phyloP scores from a whole-genome alignment of 2,329 filamentous ascomycete genomes.

The Pseudocercospora macadamiae region DNA sequence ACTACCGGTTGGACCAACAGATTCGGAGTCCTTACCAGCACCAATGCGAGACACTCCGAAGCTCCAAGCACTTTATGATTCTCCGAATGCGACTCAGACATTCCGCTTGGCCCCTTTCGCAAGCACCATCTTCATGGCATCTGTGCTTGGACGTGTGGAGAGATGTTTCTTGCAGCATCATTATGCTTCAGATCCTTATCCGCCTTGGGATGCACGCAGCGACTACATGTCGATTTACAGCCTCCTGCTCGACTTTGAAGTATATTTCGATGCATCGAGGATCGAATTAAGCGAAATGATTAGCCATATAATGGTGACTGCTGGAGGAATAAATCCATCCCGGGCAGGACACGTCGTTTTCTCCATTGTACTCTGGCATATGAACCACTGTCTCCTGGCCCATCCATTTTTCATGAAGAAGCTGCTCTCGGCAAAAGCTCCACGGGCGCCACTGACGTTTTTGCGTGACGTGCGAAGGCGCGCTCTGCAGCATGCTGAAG shows the following conservation, averaged over 20 bases:
- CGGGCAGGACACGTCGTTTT: neutral
- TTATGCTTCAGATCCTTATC: neutral
- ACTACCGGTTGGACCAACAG: neutral
- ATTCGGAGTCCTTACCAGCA: neutral
- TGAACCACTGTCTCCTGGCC: neutral
- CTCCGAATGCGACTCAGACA: neutral
- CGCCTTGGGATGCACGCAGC: neutral
- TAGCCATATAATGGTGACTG: neutral
- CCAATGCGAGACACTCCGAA: neutral
- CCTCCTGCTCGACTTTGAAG: neutral
- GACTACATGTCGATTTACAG: neutral
- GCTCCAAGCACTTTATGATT: neutral
- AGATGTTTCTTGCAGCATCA: neutral
- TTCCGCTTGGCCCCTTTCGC: neutral
- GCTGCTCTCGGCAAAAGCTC: neutral
- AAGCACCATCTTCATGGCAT: neutral
- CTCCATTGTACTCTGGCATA: neutral
- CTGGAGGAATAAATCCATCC: neutral
- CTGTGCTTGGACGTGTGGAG: neutral
- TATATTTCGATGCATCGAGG: neutral
- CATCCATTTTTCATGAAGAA: neutral
- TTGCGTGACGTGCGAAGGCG: neutral
- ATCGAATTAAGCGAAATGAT: neutral
- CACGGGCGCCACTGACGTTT: neutral
- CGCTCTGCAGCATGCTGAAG: neutral